Evolutionary conservation across 352 stramenopile genomes (phyloP).

Genomic region (Pythium monospermum): DNA sequence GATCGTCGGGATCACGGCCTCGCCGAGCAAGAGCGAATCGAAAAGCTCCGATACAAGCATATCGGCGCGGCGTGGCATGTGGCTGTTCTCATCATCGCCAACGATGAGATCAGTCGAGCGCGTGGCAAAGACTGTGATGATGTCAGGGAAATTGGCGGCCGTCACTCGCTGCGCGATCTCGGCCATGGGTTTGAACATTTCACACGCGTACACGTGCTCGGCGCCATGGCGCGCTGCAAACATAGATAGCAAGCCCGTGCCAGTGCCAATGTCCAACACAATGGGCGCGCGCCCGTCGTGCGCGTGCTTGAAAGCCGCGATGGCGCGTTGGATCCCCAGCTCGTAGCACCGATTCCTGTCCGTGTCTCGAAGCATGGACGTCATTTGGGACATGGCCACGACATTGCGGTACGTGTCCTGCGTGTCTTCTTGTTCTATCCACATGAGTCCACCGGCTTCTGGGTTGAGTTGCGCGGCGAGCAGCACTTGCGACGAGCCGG

Average conservation of each 20-base stretch:
- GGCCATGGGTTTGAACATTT: slow-evolving; percentile 88
- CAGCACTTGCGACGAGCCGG: slow-evolving; percentile 61
- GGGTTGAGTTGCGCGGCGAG: slow-evolving; percentile 71
- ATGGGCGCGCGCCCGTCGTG: slow-evolving; percentile 40
- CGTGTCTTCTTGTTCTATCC: slow-evolving; percentile 59
- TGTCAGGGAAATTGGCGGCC: slow-evolving; percentile 52
- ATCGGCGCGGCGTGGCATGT: slow-evolving; percentile 70
- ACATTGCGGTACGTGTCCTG: slow-evolving; percentile 76
- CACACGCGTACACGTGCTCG: slow-evolving; percentile 88
- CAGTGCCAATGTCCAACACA: slow-evolving; percentile 80
- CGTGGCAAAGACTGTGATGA: slow-evolving; percentile 73
- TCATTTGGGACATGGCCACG: slow-evolving; percentile 86
- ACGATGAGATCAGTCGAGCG: slow-evolving; percentile 72
- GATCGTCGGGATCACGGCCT: slow-evolving; percentile 84
- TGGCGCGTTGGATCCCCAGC: slow-evolving; percentile 55
- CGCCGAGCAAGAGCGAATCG: slow-evolving; percentile 87
- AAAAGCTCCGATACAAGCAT: slow-evolving; percentile 93
- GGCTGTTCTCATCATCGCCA: slow-evolving; percentile 7
- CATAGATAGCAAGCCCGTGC: slow-evolving; percentile 83
- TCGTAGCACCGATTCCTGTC: slow-evolving; percentile 81
- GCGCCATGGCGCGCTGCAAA: slow-evolving; percentile 83
- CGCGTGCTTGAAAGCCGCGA: slow-evolving; percentile 41
- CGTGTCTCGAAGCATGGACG: slow-evolving; percentile 76
- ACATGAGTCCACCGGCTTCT: slow-evolving; percentile 70
- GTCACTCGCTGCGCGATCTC: slow-evolving; percentile 74